A percentile compares a stretch with the other conserved stretches of the same genome.
Conservation (phyloP, 2,329 filamentous ascomycete genomes). For the Chaetomiaceae sp. region DNA sequence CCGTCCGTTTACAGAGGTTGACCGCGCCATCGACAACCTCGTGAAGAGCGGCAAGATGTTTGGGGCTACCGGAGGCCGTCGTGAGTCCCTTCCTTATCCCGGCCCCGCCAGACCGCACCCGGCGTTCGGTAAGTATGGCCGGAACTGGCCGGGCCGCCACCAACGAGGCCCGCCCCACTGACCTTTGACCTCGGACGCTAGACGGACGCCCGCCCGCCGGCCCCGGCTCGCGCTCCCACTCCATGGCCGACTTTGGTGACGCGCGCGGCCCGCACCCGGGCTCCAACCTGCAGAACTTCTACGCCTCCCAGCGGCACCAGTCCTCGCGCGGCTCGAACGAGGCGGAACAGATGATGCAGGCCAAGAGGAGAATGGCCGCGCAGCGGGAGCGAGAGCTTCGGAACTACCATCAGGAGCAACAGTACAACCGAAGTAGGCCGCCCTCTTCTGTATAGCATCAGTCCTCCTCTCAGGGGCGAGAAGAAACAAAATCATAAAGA, state of each 20-base stretch:
- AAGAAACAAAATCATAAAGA: conserved; percentile 31
- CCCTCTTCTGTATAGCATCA: conserved; percentile 67
- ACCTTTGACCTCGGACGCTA: conserved; percentile 30
- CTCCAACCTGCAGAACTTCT: conserved; percentile 86
- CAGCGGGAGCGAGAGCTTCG: conserved; percentile 98
- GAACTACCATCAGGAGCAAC: conserved; percentile 99
- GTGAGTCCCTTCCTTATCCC: conserved; percentile 70
- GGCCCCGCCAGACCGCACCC: conserved; percentile 48
- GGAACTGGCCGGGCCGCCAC: conserved; percentile 24
- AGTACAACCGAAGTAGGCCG: conserved; percentile 98
- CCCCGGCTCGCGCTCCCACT: conserved; percentile 68
- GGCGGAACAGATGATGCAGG: conserved; percentile 98
- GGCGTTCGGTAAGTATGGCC: conserved; percentile 51
- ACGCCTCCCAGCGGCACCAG: conserved; percentile 88
- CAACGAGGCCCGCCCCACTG: conserved; percentile 23
- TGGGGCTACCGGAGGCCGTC: conserved; percentile 58
- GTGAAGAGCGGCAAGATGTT: conserved; percentile 96
- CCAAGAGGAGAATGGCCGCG: conserved; percentile 97
- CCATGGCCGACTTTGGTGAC: conserved; percentile 75
- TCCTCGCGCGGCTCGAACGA: conserved; percentile 76
- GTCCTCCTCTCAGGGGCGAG: conserved; percentile 35
- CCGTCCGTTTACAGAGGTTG: conserved; percentile 64
- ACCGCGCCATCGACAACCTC: conserved; percentile 90
- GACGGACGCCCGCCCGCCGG: conserved; percentile 64
- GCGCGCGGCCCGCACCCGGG: conserved; percentile 63